Conservation (phyloP, 352 stramenopile genomes). For the Phytophthora citrophthora region DNA sequence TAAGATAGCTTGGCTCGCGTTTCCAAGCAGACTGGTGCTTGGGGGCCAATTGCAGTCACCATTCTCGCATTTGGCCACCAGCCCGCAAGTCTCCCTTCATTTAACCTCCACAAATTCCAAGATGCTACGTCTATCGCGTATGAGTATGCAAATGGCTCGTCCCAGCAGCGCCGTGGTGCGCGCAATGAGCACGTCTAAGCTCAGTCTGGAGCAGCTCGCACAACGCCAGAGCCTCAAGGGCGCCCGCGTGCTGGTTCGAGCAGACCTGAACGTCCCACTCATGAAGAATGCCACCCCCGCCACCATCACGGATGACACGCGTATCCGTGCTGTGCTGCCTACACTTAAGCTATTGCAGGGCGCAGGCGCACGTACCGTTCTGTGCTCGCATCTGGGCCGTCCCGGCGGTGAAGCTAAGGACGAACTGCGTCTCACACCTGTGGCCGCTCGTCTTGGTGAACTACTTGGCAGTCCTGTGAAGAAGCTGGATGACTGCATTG, state of each 20-base stretch:
- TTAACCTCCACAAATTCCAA: not conserved
- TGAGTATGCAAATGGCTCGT: conserved; percentile 17
- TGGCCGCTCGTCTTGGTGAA: conserved; percentile 93
- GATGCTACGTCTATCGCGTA: conserved; percentile 35
- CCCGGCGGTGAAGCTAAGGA: conserved; percentile 93
- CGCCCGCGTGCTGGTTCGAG: conserved; percentile 98
- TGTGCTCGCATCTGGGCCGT: conserved; percentile 98
- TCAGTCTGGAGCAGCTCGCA: conserved; percentile 72
- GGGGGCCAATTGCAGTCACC: conserved; percentile 2
- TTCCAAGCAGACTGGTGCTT: conserved; percentile 32
- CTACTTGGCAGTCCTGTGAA: conserved; percentile 92
- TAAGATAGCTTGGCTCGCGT: conserved; percentile 21
- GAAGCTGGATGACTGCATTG: conserved; percentile 96
- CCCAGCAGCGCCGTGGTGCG: conserved; percentile 16
- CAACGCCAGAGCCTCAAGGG: conserved; percentile 85
- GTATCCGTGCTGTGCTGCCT: conserved; percentile 95
- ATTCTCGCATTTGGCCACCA: conserved; percentile 19
- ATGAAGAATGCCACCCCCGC: conserved; percentile 86
- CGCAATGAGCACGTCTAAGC: conserved; percentile 63
- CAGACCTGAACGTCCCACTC: conserved; percentile 99
- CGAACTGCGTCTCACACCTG: conserved; percentile 88
- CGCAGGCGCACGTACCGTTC: conserved; percentile 94
- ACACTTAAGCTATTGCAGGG: conserved; percentile 93
- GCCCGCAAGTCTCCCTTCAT: conserved; percentile 4
- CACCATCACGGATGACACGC: conserved; percentile 96